A percentile compares a stretch with the other conserved stretches of the same genome.
Evolutionary conservation across 2,329 filamentous ascomycete species (phyloP).

Genomic region (Dactylellina leptospora): DNA sequence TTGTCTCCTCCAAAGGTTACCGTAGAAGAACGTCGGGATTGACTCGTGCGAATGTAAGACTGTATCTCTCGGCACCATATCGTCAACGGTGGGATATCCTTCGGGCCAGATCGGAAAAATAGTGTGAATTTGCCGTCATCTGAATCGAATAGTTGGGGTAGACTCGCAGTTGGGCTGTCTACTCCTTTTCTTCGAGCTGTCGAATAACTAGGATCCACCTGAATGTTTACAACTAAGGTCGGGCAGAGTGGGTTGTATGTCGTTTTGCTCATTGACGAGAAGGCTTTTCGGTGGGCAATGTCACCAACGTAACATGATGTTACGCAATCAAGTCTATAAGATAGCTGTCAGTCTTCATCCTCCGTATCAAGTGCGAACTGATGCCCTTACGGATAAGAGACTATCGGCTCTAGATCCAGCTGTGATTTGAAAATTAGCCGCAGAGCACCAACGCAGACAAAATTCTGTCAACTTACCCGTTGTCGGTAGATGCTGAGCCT

Average conservation of each 20-base stretch:
- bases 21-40: constrained; percentile 42
- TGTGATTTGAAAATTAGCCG: too few relatives aligned
- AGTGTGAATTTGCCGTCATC: constrained; percentile 51
- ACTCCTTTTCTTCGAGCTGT: constrained; percentile 15
- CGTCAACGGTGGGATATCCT: constrained; percentile 39
- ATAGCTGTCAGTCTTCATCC: neutral
- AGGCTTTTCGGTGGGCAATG: constrained; percentile 51
- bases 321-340: constrained; percentile 37
- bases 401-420: constrained; percentile 43
- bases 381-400: constrained; percentile 46
- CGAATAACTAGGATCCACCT: constrained; percentile 16
- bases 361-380: neutral
- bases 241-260: constrained; percentile 51
- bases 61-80: constrained; percentile 52
- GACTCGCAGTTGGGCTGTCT: constrained; percentile 37
- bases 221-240: constrained; percentile 45
- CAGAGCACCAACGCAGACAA: constrained; percentile 5
- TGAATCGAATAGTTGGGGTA: constrained; percentile 33
- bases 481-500: constrained; percentile 45
- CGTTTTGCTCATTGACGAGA: constrained; percentile 52
- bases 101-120: constrained; percentile 48
- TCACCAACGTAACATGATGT: constrained; percentile 53
- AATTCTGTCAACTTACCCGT: constrained; percentile 17
- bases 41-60: constrained; percentile 32
- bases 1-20: constrained; percentile 50